Conservation (phyloP, 23 red algal genomes). For the Cyanidiococcus yangmingshanensis region DNA sequence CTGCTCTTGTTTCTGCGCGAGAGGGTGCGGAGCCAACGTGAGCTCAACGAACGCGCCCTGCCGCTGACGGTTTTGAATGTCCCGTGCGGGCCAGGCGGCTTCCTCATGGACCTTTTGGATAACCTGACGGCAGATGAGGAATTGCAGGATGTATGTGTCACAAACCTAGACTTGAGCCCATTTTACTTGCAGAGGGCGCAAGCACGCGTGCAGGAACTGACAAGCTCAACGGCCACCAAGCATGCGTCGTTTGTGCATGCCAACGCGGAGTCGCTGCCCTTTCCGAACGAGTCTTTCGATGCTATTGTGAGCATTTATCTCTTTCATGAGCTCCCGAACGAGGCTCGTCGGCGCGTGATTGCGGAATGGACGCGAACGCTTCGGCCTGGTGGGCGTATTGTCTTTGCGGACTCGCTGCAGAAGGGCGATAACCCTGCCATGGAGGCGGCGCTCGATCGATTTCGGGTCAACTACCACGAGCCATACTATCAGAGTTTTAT, state of each 20-base stretch:
- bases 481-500: constrained; percentile 56
- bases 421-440: constrained; percentile 9
- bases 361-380: constrained; percentile 32
- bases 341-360: constrained; percentile 19
- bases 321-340: constrained; percentile 53
- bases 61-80: constrained; percentile 19
- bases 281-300: constrained; percentile 34
- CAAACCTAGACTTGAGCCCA: constrained; percentile 56
- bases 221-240: not conserved
- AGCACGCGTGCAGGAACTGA: not conserved
- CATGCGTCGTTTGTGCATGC: constrained; percentile 34
- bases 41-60: not conserved
- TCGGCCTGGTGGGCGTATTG: constrained; percentile 35
- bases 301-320: constrained; percentile 48
- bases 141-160: constrained; percentile 11
- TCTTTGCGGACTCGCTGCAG: constrained; percentile 51
- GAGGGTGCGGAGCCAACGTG: not conserved
- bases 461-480: constrained; percentile 39
- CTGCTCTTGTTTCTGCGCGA: constrained; percentile 21
- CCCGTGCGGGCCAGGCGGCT: constrained; percentile 23
- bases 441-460: constrained; percentile 25
- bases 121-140: constrained; percentile 39
- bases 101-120: constrained; percentile 36
- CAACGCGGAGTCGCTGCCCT: constrained; percentile 30
- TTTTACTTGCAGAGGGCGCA: constrained; percentile 57